Evolutionary conservation across 2,329 filamentous ascomycete genomes (phyloP), one percentile per base, ranked within the genome.

Genomic region (Ascochyta koolunga): DNA sequence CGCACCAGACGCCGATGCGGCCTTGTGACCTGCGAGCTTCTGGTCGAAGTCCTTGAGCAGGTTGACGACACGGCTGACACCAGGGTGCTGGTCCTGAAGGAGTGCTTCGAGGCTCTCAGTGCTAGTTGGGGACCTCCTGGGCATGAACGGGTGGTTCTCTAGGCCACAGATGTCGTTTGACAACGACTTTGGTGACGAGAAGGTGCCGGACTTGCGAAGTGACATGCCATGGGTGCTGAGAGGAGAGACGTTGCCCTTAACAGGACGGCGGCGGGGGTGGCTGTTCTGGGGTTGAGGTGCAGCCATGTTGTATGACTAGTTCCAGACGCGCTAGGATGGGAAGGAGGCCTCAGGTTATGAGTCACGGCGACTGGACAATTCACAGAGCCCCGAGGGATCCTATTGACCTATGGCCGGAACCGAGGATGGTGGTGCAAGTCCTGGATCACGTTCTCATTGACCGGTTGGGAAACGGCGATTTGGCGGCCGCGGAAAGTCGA

Each of bases 191-290:
- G 76, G 76, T 45, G 77, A 77, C 58, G 78, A 77, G 67, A 81
- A 81, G 58, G 79, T 82, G 50, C 76, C 74, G 53, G 76, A 75
- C 71, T 81, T 81, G 65, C 77, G 77, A 58, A 82, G 72, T 46
- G 70, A 73, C 75, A 79, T 78, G 68, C 70, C 72, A 69, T 67
- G 72, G 63, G 69, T 75, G 70, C 60, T 67, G 58, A 68, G 63
- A 63, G 69, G 66, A 48, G 71, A 60, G 63, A 61, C 59, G 41
- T 65, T 64, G 51, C 64, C 66, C 68, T 76, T 76, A 72, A 69
- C 58, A 76, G 77, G 72, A 42, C 77, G 76, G 64, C 79, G 78
- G 63, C 79, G 78, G 64, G 78, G 78, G 62, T 80, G 72, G 59
- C 68, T 68, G 56, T 69, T 78, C 54, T 71, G 68, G 66, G 74